Evolutionary conservation across 179 eudicot genomes (phyloP), one percentile per base, ranked within the genome.

Genomic region (Drosera spatulata): DNA sequence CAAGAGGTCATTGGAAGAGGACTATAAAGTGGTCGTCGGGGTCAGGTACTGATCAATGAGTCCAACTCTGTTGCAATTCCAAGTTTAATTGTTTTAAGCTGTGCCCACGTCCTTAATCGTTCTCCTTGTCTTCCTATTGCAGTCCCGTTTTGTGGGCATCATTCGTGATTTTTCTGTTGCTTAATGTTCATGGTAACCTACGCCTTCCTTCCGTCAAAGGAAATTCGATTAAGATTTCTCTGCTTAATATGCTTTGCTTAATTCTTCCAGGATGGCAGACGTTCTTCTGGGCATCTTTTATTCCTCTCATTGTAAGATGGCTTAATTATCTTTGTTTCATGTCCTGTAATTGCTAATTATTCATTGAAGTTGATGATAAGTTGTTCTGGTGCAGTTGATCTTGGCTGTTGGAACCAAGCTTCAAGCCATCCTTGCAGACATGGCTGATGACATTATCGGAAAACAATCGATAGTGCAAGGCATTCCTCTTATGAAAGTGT

Each of bases 61-160:
- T 22, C 33, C 33, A 22, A 22, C 33, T 22, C 33, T 22, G 33
- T 22, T 22, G 33, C 33, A 22, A 22, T 22, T 22, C 1, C 0
- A 22, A 22, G 33, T 22, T 22, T 22, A 22, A 22, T 22, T 22
- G 33, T 22, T 22, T 22, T 22, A 22, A 22, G 33, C 33, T 1
- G 33, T 22, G 33, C 33, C 33, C 33, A 22, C 33, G 33, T 22
- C 33, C 33, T 22, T 22, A 22, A 22, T 1, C 33, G 1, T 22
- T 22, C 33, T 22, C 33, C 33, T 22, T 22, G 33, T 22, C 33
- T 22, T 22, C 33, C 33, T 22, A 22, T 22, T 22, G 33, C 37
- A 90, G 97, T 73, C 95, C 97, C 46, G 74, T 87, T 42, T 56
- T 90, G 59, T 90, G 97, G 97, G 79, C 78, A 48, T 85, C 97